A percentile compares a stretch with the other conserved stretches of the same genome.
Conservation (phyloP, 2,329 filamentous ascomycete species). For the Thielaviopsis euricoi region DNA sequence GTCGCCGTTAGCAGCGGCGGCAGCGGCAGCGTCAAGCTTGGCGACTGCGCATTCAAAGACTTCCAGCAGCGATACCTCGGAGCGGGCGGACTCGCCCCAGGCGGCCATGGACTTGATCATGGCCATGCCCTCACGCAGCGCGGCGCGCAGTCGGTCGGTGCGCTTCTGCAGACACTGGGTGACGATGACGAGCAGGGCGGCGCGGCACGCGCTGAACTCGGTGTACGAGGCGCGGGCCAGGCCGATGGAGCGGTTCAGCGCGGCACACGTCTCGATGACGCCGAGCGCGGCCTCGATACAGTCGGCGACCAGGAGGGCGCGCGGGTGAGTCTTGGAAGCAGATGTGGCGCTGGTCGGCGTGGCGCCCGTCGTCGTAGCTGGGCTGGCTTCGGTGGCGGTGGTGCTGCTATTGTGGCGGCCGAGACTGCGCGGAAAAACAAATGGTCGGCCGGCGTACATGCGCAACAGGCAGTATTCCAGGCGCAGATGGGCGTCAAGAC, state of each 20-base stretch:
- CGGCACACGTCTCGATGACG: constrained; percentile 32
- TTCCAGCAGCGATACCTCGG: constrained; percentile 35
- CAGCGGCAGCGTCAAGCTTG: constrained; percentile 27
- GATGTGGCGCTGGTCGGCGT: constrained; percentile 16
- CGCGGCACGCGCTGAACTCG: constrained; percentile 38
- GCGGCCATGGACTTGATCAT: constrained; percentile 37
- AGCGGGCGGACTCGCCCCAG: constrained; percentile 34
- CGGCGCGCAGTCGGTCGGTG: constrained; percentile 25
- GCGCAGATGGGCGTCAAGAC: constrained; percentile 32
- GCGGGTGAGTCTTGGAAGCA: constrained; percentile 16
- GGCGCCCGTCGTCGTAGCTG: constrained; percentile 3
- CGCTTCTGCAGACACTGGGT: constrained; percentile 23
- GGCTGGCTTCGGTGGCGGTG: constrained; percentile 1
- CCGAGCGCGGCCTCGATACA: constrained; percentile 35
- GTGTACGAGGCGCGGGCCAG: constrained; percentile 38
- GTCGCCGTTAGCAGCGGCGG: background rate
- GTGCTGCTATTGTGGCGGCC: constrained; percentile 1
- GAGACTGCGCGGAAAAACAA: constrained; percentile 25
- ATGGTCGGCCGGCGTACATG: constrained; percentile 36
- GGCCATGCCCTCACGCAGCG: constrained; percentile 30
- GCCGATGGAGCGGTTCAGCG: constrained; percentile 32
- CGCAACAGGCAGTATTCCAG: constrained; percentile 36
- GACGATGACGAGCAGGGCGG: constrained; percentile 32
- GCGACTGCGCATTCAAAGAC: constrained; percentile 31
- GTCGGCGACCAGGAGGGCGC: constrained; percentile 27